phyloP scores from a whole-genome alignment of 306 rosid genomes.

The Vigna unguiculata region DNA sequence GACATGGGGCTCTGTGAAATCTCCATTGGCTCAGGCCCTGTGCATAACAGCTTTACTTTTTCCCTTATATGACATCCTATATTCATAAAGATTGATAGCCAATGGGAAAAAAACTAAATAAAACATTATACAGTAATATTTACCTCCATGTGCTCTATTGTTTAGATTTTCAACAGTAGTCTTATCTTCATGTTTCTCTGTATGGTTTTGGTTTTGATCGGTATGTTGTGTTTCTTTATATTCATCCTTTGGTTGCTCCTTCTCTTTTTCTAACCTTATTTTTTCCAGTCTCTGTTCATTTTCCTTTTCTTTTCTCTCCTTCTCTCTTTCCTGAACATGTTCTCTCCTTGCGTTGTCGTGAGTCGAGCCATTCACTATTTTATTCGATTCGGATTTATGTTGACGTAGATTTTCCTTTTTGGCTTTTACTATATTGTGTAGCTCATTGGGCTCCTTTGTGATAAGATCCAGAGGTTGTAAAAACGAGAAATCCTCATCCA shows the following conservation, averaged over 20 bases:
- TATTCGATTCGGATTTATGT: conserved; percentile 51
- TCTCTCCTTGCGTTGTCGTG: conserved; percentile 43
- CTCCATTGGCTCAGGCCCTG: conserved; percentile 78
- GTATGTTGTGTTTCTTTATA: conserved; percentile 41
- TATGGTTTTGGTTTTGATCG: conserved; percentile 40
- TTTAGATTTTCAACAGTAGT: conserved; percentile 46
- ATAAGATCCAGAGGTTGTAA: conserved; percentile 76
- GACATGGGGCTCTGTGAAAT: conserved; percentile 49
- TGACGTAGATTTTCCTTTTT: conserved; percentile 60
- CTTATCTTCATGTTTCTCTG: conserved; percentile 55
- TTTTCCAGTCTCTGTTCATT: conserved; percentile 49
- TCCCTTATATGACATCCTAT: neutral
- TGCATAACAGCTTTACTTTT: conserved; percentile 22
- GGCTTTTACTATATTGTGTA: conserved; percentile 57
- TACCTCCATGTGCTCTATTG: conserved; percentile 55
- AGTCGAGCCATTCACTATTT: conserved; percentile 43
- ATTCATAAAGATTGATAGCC: neutral
- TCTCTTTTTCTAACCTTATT: conserved; percentile 45
- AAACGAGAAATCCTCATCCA: conserved; percentile 70
- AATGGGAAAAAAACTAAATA: neutral
- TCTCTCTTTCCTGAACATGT: conserved; percentile 42
- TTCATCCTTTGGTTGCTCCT: conserved; percentile 51
- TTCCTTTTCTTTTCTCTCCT: conserved; percentile 51
- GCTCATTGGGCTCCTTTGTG: conserved; percentile 62
- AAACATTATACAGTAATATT: neutral